These are phyloP conservation scores for Alternaria gaisen DNA, from an alignment of 2,329 filamentous ascomycete genomes.

Conservation along the genomic window DNA sequence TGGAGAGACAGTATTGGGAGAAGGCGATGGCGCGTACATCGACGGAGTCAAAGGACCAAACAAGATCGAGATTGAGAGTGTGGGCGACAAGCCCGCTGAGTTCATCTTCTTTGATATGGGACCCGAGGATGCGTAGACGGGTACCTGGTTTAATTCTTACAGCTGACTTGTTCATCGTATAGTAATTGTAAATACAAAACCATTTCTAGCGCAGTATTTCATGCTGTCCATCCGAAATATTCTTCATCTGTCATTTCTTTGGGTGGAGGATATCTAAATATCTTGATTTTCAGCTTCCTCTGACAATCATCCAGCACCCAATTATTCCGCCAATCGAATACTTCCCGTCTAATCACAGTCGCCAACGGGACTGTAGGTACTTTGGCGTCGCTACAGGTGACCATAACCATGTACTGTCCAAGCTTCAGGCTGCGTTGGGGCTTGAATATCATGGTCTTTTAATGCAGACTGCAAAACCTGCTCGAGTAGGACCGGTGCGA, in stretches of 20 bases:
- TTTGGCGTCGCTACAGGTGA: background rate
- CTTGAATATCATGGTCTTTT: background rate
- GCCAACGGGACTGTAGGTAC: background rate
- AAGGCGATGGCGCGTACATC: constrained; percentile 85
- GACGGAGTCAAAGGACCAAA: constrained; percentile 58
- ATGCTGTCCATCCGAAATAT: background rate
- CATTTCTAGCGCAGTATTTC: background rate
- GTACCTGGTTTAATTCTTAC: background rate
- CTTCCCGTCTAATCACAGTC: background rate
- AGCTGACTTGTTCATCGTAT: background rate
- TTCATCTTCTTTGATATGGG: constrained; percentile 63
- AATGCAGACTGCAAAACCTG: background rate
- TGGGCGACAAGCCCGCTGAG: constrained; percentile 57
- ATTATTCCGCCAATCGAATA: background rate
- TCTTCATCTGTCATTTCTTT: background rate
- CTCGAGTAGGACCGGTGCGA: background rate
- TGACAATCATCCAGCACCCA: background rate
- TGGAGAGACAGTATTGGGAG: constrained; percentile 73
- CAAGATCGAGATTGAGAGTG: constrained; percentile 57
- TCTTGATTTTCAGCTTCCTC: background rate
- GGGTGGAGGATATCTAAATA: background rate
- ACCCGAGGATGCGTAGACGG: constrained; percentile 27
- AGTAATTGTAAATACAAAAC: background rate
- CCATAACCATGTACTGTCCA: background rate
- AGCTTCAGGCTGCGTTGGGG: background rate